Evolutionary conservation across 352 stramenopile species (phyloP).

Genomic region (Phytophthora fragariaefolia): DNA sequence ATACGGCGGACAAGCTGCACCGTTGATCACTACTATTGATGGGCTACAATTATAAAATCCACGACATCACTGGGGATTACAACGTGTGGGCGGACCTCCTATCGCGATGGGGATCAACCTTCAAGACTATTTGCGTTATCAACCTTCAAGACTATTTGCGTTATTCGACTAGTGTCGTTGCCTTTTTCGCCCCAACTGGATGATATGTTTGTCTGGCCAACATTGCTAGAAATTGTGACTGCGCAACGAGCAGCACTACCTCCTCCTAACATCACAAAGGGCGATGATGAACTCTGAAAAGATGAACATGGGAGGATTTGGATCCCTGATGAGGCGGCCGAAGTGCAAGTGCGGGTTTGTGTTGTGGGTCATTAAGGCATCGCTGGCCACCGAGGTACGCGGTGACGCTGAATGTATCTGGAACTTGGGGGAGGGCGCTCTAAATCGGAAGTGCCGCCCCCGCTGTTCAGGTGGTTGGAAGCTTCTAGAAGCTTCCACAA

Average conservation of each 20-base stretch:
- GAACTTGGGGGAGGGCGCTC: no score
- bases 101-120: constrained; percentile 1
- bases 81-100: constrained; percentile 12
- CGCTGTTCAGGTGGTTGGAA: no score
- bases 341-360: constrained; percentile 33
- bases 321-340: constrained; percentile 9
- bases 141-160: constrained; percentile 1
- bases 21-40: not conserved
- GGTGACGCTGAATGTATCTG: constrained; percentile 21
- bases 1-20: not conserved
- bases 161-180: constrained; percentile 1
- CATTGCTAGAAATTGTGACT: not conserved
- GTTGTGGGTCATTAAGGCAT: constrained; percentile 34
- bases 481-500: no score
- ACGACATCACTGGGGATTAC: not conserved
- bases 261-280: not conserved
- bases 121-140: no score
- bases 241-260: not conserved
- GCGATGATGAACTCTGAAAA: not conserved
- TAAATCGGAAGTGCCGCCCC: no score
- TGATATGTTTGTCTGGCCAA: constrained; percentile 4
- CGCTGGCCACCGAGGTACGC: constrained; percentile 26
- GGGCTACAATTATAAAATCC: not conserved
- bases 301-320: not conserved
- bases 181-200: constrained; percentile 1